Conservation (phyloP, 495 filamentous ascomycete genomes). For the Tuber magnatum region DNA sequence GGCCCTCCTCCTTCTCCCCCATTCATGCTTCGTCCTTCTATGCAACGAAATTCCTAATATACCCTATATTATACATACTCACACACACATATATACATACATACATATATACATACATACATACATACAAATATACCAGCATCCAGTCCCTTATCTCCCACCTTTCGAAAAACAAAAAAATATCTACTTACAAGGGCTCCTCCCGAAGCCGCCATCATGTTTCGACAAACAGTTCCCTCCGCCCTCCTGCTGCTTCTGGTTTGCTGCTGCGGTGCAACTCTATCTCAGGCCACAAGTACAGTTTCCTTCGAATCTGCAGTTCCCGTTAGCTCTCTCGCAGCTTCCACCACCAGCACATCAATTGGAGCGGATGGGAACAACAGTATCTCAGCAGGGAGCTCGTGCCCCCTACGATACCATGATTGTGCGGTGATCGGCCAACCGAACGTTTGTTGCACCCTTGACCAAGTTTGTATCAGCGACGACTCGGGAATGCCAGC, state of each 20-base stretch:
- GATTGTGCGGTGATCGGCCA: conserved; percentile 26
- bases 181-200: not conserved
- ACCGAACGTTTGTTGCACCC: conserved; percentile 28
- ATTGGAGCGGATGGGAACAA: not conserved
- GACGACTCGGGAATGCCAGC: conserved; percentile 17
- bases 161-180: not conserved
- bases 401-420: conserved; percentile 25
- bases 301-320: conserved; percentile 18
- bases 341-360: conserved; percentile 1
- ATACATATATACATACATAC: no score
- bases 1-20: not conserved
- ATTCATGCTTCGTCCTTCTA: not conserved
- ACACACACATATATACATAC: not conserved
- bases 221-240: not conserved
- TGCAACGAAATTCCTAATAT: not conserved
- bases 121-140: conserved; percentile 5
- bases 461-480: conserved; percentile 33
- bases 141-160: not conserved
- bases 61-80: not conserved
- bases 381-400: not conserved
- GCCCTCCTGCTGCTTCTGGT: conserved; percentile 9
- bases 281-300: conserved; percentile 11
- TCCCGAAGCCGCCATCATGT: conserved; percentile 6
- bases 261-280: conserved; percentile 1
- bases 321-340: conserved; percentile 18